A percentile compares a stretch with the other conserved stretches of the same genome.
These are phyloP conservation scores for Collybiopsis confluens DNA, from an alignment of 768 basidiomycete species.

Conservation along the genomic window DNA sequence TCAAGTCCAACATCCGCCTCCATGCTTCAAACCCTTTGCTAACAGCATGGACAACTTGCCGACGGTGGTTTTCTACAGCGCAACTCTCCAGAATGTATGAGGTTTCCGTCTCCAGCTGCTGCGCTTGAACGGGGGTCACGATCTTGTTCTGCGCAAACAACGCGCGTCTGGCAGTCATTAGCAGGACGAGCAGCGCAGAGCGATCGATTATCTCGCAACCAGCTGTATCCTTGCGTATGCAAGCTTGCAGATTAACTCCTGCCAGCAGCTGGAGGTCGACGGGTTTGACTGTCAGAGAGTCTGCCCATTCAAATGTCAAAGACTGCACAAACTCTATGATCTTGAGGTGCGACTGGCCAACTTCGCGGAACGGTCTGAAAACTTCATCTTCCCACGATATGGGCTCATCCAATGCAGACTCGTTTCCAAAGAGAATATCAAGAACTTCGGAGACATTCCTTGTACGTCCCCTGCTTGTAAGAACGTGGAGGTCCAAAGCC, in stretches of 20 bases:
- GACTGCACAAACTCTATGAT: slow-evolving; percentile 89
- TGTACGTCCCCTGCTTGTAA: slow-evolving; percentile 73
- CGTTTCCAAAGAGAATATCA: slow-evolving; percentile 75
- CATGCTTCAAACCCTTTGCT: slow-evolving; percentile 76
- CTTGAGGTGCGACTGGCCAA: slow-evolving; percentile 78
- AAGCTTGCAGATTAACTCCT: slow-evolving; percentile 64
- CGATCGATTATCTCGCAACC: slow-evolving; percentile 86
- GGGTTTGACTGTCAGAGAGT: slow-evolving; percentile 57
- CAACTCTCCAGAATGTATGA: slow-evolving; percentile 79
- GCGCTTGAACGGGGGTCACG: slow-evolving; percentile 55
- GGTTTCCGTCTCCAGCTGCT: slow-evolving; percentile 66
- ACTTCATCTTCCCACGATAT: slow-evolving; percentile 42
- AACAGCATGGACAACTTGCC: slow-evolving; percentile 71
- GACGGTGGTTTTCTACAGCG: slow-evolving; percentile 82
- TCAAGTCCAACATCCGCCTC: slow-evolving; percentile 80
- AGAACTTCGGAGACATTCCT: slow-evolving; percentile 73
- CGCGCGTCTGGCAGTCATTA: slow-evolving; percentile 53
- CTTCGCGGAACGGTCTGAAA: slow-evolving; percentile 60
- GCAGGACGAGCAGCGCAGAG: slow-evolving; percentile 62
- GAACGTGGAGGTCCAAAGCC: slow-evolving; percentile 83
- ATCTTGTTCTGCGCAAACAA: slow-evolving; percentile 68
- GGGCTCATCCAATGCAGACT: slow-evolving; percentile 36
- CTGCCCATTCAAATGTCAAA: slow-evolving; percentile 85
- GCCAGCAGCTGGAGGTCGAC: slow-evolving; percentile 61
- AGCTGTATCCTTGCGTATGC: slow-evolving; percentile 58